These are phyloP conservation scores for Terfezia claveryi DNA, from an alignment of 495 filamentous ascomycete species.

Conservation along the genomic window DNA sequence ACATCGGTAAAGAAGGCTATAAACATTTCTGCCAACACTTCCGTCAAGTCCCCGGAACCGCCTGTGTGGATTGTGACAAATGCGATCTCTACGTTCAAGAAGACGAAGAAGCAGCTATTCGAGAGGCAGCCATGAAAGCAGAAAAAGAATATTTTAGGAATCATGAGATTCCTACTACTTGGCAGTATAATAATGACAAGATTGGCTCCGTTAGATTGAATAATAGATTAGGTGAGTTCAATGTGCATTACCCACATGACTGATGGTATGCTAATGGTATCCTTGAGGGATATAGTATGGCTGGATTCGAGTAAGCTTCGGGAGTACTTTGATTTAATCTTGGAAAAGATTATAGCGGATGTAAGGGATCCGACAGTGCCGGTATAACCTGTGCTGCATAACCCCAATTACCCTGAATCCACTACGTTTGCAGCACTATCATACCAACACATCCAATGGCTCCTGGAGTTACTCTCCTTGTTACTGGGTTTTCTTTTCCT, in stretches of 20 bases:
- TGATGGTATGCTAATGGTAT: neutral
- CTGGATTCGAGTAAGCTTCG: neutral
- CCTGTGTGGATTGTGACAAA: conserved; percentile 56
- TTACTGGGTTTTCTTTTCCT: too few species aligned
- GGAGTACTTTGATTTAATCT: neutral
- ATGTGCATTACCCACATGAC: neutral
- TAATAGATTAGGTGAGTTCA: neutral
- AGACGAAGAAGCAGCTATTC: conserved; percentile 58
- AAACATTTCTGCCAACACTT: conserved; percentile 92
- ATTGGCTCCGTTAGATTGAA: neutral
- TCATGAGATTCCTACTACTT: neutral
- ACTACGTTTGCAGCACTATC: too few species aligned
- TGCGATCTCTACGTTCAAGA: conserved; percentile 81
- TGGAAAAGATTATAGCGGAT: neutral
- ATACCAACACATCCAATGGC: too few species aligned
- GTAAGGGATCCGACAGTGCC: neutral
- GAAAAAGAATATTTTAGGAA: conserved; percentile 57
- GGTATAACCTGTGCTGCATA: neutral
- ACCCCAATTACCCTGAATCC: neutral
- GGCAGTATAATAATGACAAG: neutral
- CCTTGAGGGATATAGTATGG: neutral
- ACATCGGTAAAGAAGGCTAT: conserved; percentile 40
- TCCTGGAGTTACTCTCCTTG: too few species aligned
- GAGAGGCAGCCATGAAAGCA: conserved; percentile 52
- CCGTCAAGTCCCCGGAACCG: conserved; percentile 44